Evolutionary conservation across 225 moss, liverwort and hornwort species (phyloP).

Genomic region (Marchantia polymorpha): DNA sequence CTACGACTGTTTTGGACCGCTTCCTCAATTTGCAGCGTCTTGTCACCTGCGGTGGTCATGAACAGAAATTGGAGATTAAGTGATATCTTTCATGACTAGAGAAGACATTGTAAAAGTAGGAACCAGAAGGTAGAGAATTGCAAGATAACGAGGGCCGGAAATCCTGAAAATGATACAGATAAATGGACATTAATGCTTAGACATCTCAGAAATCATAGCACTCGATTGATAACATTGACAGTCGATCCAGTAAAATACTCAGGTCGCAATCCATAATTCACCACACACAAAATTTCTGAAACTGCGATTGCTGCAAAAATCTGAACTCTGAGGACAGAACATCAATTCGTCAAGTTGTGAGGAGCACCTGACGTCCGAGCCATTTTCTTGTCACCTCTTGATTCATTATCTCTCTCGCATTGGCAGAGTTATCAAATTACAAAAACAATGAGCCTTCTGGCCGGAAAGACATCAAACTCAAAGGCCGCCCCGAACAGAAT

Average conservation of each 20-base stretch:
- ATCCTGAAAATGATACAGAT: neutral
- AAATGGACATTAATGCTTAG: no score
- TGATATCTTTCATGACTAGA: neutral
- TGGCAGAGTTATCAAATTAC: neutral
- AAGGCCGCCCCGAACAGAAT: no score
- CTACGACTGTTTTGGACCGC: slow-evolving; percentile 26
- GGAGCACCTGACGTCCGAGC: slow-evolving; percentile 39
- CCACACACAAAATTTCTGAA: neutral
- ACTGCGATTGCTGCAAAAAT: neutral
- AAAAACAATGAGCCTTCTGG: neutral
- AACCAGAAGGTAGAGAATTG: neutral
- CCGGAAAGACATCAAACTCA: neutral
- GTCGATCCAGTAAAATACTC: neutral
- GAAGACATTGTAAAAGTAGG: neutral
- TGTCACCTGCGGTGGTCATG: slow-evolving; percentile 28
- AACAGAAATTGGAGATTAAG: neutral
- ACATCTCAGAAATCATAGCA: no score
- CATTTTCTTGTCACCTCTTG: slow-evolving; percentile 31
- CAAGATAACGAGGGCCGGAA: neutral
- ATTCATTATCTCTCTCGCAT: slow-evolving; percentile 20
- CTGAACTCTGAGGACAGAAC: neutral
- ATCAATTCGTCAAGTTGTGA: neutral
- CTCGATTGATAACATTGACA: no score
- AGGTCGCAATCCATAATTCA: neutral
- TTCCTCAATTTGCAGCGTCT: slow-evolving; percentile 35